phyloP scores from a whole-genome alignment of 305 asterid species.

The Rubia tinctorum region DNA sequence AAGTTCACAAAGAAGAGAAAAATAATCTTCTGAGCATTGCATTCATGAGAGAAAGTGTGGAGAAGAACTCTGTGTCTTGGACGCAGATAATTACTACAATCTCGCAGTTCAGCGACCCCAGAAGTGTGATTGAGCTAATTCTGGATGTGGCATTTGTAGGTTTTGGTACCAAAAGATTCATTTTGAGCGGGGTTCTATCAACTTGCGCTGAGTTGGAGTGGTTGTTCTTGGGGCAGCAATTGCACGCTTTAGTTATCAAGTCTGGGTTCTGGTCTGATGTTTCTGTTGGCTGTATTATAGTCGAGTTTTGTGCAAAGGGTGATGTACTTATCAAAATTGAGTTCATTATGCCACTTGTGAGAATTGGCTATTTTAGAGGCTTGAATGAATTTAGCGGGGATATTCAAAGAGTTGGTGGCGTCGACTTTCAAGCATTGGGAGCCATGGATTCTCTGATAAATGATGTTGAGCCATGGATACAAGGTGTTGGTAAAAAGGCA shows the following conservation, averaged over 20 bases:
- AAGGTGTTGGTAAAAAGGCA: no score
- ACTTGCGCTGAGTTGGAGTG: conserved; percentile 68
- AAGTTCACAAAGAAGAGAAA: no score
- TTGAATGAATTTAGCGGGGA: no score
- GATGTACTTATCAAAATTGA: no score
- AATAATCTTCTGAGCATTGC: no score
- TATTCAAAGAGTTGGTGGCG: no score
- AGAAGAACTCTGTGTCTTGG: conserved; percentile 63
- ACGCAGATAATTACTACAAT: conserved; percentile 77
- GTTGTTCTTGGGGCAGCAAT: conserved; percentile 47
- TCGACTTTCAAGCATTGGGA: no score
- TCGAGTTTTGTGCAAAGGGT: conserved; percentile 66
- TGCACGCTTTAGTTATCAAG: conserved; percentile 63
- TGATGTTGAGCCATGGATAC: no score
- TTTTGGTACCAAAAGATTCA: conserved; percentile 55
- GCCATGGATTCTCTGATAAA: no score
- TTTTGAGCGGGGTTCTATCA: conserved; percentile 72
- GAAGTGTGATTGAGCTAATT: conserved; percentile 45
- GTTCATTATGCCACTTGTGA: no score
- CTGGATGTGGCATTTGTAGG: conserved; percentile 56
- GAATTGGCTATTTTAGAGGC: no score
- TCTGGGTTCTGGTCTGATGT: conserved; percentile 53
- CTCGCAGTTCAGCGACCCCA: conserved; percentile 47
- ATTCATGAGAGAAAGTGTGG: no score
- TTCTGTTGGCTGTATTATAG: conserved; percentile 88